Evolutionary conservation across 345 rosid genomes (phyloP), one percentile per base, ranked within the genome.

Genomic region (Erucastrum elatum): DNA sequence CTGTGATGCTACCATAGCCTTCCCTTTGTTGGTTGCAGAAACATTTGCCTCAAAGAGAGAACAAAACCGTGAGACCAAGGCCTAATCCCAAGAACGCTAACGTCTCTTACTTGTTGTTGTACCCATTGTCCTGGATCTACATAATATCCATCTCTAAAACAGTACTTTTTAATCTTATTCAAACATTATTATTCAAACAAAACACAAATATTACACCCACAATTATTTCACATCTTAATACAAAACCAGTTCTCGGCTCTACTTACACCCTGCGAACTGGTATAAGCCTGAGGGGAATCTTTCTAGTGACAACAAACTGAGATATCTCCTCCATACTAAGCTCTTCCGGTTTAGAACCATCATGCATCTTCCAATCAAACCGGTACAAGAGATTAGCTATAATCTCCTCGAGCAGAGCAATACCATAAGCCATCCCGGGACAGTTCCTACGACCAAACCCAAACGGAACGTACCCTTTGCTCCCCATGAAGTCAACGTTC

Each of bases 1-100:
- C 73, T 93, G 99, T 73, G 99, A 95, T 80, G 99, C 99, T 67
- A 95, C 98, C 29, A 90, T 93, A 66, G 99, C 97, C 63, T 95
- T 93, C 79, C 98, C 98, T 5, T 81, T 93, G 64, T 84, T 95
- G 80, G 94, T 95, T 74, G 97, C 97, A 0, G 94, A 91, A 85
- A 95, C 99, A 75, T 95, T 95, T 86, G 97, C 96, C 21, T 64
- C 90, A 0, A 88, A 84, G 79, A 80, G 71, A 80, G 78, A 82
- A n/a, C 67, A 33, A 27, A 66, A 7, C 12, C 3, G 27, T 8
- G 59, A 81, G 61, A 70, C 77, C n/a, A 65, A 80, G 56, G 8
- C 4, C 12, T 80, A 64, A 70, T 39, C 56, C 56, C 17, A 49
- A 49, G 17, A n/a, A 49, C n/a, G 17, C 55, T 13, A 1, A 49